Conservation (phyloP, 345 rosid species). For the Durio zibethinus region DNA sequence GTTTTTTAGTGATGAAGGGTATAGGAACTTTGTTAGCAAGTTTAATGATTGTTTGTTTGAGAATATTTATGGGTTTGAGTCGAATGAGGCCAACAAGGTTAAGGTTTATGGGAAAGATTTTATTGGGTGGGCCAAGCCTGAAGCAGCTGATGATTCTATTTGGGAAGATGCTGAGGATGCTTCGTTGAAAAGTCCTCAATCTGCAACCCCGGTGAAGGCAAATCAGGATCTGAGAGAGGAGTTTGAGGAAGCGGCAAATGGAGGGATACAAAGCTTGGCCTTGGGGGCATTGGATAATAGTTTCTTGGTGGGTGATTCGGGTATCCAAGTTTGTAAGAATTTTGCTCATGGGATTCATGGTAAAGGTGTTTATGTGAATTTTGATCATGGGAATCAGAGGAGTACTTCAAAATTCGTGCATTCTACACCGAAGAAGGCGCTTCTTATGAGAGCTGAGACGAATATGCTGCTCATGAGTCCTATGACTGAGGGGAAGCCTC, state of each 20-base stretch:
- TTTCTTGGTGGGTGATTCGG: conserved; percentile 85
- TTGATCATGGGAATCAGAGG: conserved; percentile 40
- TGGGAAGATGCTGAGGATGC: conserved; percentile 98
- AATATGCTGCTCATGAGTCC: conserved; percentile 99
- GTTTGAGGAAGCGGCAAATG: conserved; percentile 84
- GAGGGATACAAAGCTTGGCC: conserved; percentile 94
- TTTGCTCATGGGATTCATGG: conserved; percentile 92
- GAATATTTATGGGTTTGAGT: conserved; percentile 78
- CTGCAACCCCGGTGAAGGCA: conserved; percentile 51
- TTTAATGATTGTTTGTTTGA: conserved; percentile 78
- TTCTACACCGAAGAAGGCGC: conserved; percentile 79
- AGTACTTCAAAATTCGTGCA: conserved; percentile 37
- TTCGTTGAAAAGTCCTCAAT: conserved; percentile 54
- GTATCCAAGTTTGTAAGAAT: conserved; percentile 94
- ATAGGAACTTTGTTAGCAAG: conserved; percentile 41
- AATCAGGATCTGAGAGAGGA: conserved; percentile 83
- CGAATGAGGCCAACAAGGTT: conserved; percentile 68
- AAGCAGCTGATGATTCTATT: conserved; percentile 92
- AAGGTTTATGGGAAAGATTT: conserved; percentile 94
- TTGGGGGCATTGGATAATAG: conserved; percentile 95
- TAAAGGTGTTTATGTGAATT: conserved; percentile 85
- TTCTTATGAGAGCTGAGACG: conserved; percentile 96
- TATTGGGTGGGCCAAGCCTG: conserved; percentile 84
- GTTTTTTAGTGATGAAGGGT: conserved; percentile 58
- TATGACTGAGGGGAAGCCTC: conserved; percentile 56